These are phyloP conservation scores for Plasmodium gaboni DNA, from an alignment of 169 alveolate genomes.

Conservation along the genomic window DNA sequence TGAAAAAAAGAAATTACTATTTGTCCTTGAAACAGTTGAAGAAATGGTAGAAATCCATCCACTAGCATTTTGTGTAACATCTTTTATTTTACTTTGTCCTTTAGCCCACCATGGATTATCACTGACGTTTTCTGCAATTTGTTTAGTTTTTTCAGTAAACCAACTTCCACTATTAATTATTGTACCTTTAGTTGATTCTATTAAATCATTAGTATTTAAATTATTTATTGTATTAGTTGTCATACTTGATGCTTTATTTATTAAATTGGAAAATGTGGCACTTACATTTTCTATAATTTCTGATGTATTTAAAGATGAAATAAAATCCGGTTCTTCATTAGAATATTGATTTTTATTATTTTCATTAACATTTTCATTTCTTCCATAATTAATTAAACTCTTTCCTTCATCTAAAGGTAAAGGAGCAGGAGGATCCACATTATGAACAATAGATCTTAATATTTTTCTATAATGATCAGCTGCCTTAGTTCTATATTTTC, in stretches of 20 bases:
- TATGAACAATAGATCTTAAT: slow-evolving; percentile 60
- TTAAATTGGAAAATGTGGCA: slow-evolving; percentile 56
- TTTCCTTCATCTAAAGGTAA: slow-evolving; percentile 70
- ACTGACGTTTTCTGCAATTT: slow-evolving; percentile 76
- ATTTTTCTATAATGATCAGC: slow-evolving; percentile 85
- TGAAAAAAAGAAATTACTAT: slow-evolving; percentile 56
- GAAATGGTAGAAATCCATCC: slow-evolving; percentile 75
- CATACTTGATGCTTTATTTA: slow-evolving; percentile 64
- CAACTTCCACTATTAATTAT: slow-evolving; percentile 67
- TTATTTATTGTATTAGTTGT: slow-evolving; percentile 62
- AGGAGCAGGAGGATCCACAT: slow-evolving; percentile 69
- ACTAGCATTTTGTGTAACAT: slow-evolving; percentile 75
- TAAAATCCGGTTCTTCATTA: slow-evolving; percentile 32
- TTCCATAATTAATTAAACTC: slow-evolving; percentile 45
- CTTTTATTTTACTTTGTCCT: slow-evolving; percentile 74
- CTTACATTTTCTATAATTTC: slow-evolving; percentile 62
- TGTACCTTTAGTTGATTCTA: slow-evolving; percentile 74
- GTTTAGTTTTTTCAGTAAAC: slow-evolving; percentile 75
- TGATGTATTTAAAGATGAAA: slow-evolving; percentile 50
- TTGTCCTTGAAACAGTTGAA: slow-evolving; percentile 60
- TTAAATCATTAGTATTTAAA: slow-evolving; percentile 60
- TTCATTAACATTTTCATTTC: slow-evolving; percentile 66
- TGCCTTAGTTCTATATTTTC: slow-evolving; percentile 85
- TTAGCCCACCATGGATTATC: slow-evolving; percentile 76
- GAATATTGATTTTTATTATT: slow-evolving; percentile 34